Base-by-base conservation (phyloP, 2,329 filamentous ascomycete genomes). In the Trichophyton verrucosum region DNA sequence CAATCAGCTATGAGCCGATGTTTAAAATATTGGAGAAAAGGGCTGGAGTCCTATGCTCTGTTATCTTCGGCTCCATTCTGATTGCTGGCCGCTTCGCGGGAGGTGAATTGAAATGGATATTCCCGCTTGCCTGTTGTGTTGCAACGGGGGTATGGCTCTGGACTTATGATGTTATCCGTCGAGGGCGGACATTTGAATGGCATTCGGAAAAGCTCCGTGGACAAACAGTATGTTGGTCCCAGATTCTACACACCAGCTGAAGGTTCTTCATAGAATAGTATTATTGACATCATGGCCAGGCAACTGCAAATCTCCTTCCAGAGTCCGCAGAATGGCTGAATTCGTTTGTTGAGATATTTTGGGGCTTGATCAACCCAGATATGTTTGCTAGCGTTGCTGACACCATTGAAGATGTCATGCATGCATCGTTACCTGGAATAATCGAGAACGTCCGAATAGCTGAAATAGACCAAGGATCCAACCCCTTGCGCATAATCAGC, bases 251-350 rank as follows among this genome's bases (percentile, higher is more conserved):
- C 27, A 30, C 27, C 7, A 30, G 27, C 27, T 6, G 6, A 30
- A 30, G 27, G 6, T 30, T 30, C 27, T 7, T 38, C 33, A 13
- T 3, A 38, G 11, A 13, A 7, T 57, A 42, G 24, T 36, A 42
- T 6, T 38, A 20, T 51, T 58, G 51, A 38, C 40, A 47, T 7
- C 55, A 44, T 11, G 22, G 13, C 4, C 15, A 85, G 72, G 90
- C 92, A 0, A 90, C 88, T 1, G 85, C 87, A 33, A 96, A 96
- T 68, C 78, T 97, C 30, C 86, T 97, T 5, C 92, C 92, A 0
- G 92, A 96, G 74, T 95, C 89, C 0, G 91, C 95, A 5, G 87
- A 91, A 71, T 97, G 94, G 94, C 87, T 99, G 82, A 99, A 99
- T 72, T 91, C 89, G 0, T 83, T 94, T 58, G 74, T 97, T 3